These are phyloP conservation scores for Chaetoscypha palmicola DNA, from an alignment of 2,329 filamentous ascomycete species.

Conservation along the genomic window DNA sequence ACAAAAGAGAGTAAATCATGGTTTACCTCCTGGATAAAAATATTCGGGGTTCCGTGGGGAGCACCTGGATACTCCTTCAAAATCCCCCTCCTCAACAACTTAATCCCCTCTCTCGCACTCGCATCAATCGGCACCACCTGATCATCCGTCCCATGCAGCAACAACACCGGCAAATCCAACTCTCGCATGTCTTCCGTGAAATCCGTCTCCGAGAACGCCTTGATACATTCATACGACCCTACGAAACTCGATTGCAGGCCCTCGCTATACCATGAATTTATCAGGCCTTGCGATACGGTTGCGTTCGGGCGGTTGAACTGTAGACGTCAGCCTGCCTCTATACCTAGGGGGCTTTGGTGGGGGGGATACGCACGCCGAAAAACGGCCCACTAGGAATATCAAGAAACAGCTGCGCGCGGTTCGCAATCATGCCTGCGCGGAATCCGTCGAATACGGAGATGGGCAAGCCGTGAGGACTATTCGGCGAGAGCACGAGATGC, in stretches of 20 bases:
- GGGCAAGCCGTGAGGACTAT: constrained; percentile 32
- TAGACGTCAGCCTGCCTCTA: no score
- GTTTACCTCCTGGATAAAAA: constrained; percentile 32
- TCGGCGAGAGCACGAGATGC: constrained; percentile 31
- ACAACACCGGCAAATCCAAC: constrained; percentile 34
- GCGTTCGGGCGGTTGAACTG: constrained; percentile 32
- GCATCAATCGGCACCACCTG: constrained; percentile 35
- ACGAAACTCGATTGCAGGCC: constrained; percentile 36
- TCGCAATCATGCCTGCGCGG: constrained; percentile 31
- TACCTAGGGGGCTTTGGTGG: no score
- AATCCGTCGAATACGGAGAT: constrained; percentile 35
- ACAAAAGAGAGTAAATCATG: constrained; percentile 33
- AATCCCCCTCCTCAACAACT: constrained; percentile 32
- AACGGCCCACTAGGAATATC: constrained; percentile 33
- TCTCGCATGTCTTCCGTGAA: constrained; percentile 35
- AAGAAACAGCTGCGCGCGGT: constrained; percentile 33
- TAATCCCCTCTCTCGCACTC: constrained; percentile 28
- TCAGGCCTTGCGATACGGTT: constrained; percentile 32
- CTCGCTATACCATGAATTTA: constrained; percentile 35
- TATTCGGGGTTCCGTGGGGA: constrained; percentile 35
- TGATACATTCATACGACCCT: constrained; percentile 35
- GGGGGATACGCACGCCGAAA: no score
- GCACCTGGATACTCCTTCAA: constrained; percentile 36
- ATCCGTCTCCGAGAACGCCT: constrained; percentile 37
- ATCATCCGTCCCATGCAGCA: constrained; percentile 37